Conservation (phyloP, 495 filamentous ascomycete genomes). For the Penicillium bovifimosum region DNA sequence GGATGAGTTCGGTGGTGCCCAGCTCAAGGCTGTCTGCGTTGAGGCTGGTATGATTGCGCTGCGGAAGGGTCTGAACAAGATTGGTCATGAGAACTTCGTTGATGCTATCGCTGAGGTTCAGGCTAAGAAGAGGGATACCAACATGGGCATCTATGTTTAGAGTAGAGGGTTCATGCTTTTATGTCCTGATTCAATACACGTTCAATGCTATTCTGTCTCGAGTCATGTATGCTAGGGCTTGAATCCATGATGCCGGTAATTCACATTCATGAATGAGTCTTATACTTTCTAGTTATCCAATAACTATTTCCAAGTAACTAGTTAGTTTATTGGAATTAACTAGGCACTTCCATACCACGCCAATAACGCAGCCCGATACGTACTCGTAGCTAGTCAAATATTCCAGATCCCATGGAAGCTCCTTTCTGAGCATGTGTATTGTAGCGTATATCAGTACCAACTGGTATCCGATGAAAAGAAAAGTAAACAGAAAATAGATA, state of each 20-base stretch:
- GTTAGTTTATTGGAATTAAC: no score
- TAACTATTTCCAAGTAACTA: no score
- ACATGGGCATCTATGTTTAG: slow-evolving; percentile 52
- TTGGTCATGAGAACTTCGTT: slow-evolving; percentile 97
- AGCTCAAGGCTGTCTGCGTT: slow-evolving; percentile 97
- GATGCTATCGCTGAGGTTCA: slow-evolving; percentile 97
- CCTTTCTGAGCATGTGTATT: background rate
- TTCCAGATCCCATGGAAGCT: background rate
- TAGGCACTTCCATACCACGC: no score
- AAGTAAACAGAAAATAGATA: background rate
- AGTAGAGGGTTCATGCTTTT: slow-evolving; percentile 5
- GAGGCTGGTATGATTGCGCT: slow-evolving; percentile 99
- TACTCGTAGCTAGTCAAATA: background rate
- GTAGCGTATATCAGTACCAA: background rate
- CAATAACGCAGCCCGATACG: no score
- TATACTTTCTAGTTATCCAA: no score
- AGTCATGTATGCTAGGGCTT: slow-evolving; percentile 23
- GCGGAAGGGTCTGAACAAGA: slow-evolving; percentile 84
- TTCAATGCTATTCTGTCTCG: slow-evolving; percentile 8
- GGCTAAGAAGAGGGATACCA: slow-evolving; percentile 92
- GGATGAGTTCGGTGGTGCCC: slow-evolving; percentile 98
- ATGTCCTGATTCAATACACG: slow-evolving; percentile 1
- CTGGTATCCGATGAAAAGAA: background rate
- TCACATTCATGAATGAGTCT: slow-evolving; percentile 22
- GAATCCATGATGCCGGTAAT: slow-evolving; percentile 20